A percentile compares a stretch with the other conserved stretches of the same genome.
phyloP scores from a whole-genome alignment of 2,329 filamentous ascomycete genomes.

The Dendrostoma leiphaemia region DNA sequence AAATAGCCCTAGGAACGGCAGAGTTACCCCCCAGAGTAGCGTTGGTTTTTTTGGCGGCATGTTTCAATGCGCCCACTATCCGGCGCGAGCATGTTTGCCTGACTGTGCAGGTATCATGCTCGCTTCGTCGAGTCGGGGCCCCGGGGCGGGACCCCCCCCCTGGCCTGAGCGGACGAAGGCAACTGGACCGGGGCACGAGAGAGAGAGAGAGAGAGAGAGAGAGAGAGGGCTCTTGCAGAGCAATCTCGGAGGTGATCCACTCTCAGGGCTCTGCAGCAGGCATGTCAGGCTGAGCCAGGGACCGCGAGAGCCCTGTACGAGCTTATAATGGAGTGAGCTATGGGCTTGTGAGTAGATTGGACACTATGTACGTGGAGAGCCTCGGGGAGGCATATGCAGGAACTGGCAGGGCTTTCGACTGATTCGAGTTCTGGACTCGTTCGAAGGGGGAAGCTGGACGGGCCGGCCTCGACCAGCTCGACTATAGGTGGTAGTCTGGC shows the following conservation, averaged over 20 bases:
- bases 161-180: background rate
- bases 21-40: no score
- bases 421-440: background rate
- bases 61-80: constrained; percentile 18
- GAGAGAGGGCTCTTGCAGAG: background rate
- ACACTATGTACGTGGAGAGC: background rate
- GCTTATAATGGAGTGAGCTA: background rate
- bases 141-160: background rate
- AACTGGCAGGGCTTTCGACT: background rate
- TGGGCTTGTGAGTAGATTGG: background rate
- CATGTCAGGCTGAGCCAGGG: background rate
- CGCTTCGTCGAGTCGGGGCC: background rate
- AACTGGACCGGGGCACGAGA: background rate
- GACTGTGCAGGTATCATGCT: background rate
- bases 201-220: background rate
- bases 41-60: no score
- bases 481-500: no score
- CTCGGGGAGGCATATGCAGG: background rate
- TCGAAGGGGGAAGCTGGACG: no score
- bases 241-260: constrained; percentile 2
- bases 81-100: background rate
- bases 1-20: background rate
- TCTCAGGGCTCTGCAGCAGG: background rate
- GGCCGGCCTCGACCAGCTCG: no score
- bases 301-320: background rate